A percentile compares a stretch with the other conserved stretches of the same genome.
phyloP scores from a whole-genome alignment of 2,329 filamentous ascomycete genomes.

The Verticillium nubilum region DNA sequence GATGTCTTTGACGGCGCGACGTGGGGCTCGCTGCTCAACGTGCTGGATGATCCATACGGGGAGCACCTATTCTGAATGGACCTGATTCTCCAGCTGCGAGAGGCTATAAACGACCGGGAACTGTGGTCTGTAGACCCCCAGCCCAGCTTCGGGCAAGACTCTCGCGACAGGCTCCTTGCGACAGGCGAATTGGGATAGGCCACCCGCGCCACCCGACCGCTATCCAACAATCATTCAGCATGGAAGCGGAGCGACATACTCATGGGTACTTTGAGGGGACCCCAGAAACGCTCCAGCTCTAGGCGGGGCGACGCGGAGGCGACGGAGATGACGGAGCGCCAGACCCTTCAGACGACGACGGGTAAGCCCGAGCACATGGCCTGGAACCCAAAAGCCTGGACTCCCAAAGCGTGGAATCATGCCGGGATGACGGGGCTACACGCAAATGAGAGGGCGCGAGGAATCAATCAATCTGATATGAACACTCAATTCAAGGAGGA shows the following conservation, averaged over 20 bases:
- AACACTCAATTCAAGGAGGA: background rate
- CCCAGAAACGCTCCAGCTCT: background rate
- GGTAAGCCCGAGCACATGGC: background rate
- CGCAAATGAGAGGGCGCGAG: background rate
- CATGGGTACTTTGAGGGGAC: background rate
- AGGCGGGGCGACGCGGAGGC: background rate
- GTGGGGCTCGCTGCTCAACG: constrained; percentile 5
- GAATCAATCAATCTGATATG: background rate
- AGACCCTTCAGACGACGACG: background rate
- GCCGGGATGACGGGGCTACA: background rate
- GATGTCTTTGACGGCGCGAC: constrained; percentile 10
- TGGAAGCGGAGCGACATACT: too few relatives aligned
- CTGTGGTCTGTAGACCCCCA: too few relatives aligned
- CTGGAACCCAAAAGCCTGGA: background rate
- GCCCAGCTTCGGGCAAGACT: too few relatives aligned
- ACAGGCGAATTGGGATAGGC: too few relatives aligned
- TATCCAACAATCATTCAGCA: too few relatives aligned
- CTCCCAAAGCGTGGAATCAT: background rate
- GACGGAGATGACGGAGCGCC: background rate
- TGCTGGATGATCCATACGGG: constrained; percentile 3
- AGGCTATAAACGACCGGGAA: too few relatives aligned
- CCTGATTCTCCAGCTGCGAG: too few relatives aligned
- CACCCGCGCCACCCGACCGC: too few relatives aligned
- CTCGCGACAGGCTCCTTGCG: too few relatives aligned
- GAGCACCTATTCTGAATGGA: background rate